Conservation (phyloP, 1,139 yeast genomes). For the Scheffersomyces segobiensis region DNA sequence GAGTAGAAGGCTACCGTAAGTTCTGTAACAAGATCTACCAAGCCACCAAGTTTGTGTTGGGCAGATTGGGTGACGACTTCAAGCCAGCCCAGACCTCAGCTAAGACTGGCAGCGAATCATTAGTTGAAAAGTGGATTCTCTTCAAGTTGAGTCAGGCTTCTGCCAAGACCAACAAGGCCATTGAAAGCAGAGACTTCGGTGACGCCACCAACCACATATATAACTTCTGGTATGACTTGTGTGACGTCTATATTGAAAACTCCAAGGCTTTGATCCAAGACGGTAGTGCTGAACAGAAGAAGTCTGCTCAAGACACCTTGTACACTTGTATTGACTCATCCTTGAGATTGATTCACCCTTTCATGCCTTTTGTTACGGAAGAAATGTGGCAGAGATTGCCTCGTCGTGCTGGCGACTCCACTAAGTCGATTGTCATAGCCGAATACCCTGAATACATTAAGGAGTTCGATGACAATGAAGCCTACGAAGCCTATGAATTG, state of each 20-base stretch:
- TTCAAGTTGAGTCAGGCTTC: constrained; percentile 78
- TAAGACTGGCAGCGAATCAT: constrained; percentile 77
- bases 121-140: constrained; percentile 96
- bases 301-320: constrained; percentile 90
- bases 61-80: constrained; percentile 89
- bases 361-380: constrained; percentile 96
- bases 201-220: constrained; percentile 85
- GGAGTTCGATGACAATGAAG: constrained; percentile 61
- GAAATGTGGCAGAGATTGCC: constrained; percentile 99
- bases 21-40: constrained; percentile 99
- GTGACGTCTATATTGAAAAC: constrained; percentile 98
- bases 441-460: constrained; percentile 67
- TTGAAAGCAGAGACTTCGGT: constrained; percentile 86
- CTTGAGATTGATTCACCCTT: constrained; percentile 90
- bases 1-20: constrained; percentile 98
- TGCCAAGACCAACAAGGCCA: constrained; percentile 59
- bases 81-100: constrained; percentile 63
- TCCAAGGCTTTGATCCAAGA: constrained; percentile 90
- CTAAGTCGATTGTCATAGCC: constrained; percentile 77
- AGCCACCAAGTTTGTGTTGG: constrained; percentile 94
- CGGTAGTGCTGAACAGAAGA: constrained; percentile 81
- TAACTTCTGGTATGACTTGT: constrained; percentile 93
- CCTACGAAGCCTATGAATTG: constrained; percentile 76
- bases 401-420: constrained; percentile 70
- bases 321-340: constrained; percentile 94